Base-by-base conservation (phyloP, 2,329 filamentous ascomycete genomes). In the Fusarium pininemorale region DNA sequence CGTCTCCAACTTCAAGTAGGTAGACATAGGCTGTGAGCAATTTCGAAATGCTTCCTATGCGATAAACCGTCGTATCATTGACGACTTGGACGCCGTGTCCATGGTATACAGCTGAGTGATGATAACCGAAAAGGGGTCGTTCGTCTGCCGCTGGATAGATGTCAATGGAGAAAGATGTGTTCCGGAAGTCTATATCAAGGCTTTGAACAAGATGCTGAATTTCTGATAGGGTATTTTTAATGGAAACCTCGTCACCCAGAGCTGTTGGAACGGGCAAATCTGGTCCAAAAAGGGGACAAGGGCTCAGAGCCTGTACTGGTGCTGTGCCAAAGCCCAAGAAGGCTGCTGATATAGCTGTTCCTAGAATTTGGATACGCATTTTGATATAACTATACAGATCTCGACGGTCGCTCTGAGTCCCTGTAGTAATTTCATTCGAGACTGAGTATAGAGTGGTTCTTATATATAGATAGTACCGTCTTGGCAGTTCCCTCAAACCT, bases 31-130 rank as follows among this genome's bases (percentile, higher is more conserved):
- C 26, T 0, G 53, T 54, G 3, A 70, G 24, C 6, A 70, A 20
- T 5, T 70, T 70, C 0, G 66, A 65, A 6, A 70, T 38, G 26
- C 67, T 70, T 7, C 67, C 67, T 2, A 70, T 32, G 3, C 67
- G 67, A 7, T 70, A 70, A 2, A 60, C 14, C 0, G 67, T 45
- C 3, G 63, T 12, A 13, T 69, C 54, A 16, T 70, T 15, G 1
- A 70, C 35, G 6, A 15, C 8, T 6, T n/a, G 44, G 20, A 37
- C 38, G 11, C 35, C 35, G 16, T 39, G 20, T 7, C 28, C 15
- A 22, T 24, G 32, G 4, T 24, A 18, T 32, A 32, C 3, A 13
- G 35, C 44, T 11, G 44, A 38, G 20, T 60, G 57, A 24, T 53
- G 57, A 26, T 24, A 53, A 16, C 1, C 41, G 7, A 50, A 28